Evolutionary conservation across 2,329 filamentous ascomycete genomes (phyloP), one percentile per base, ranked within the genome.

Genomic region (Atkinsonella hypoxylon): DNA sequence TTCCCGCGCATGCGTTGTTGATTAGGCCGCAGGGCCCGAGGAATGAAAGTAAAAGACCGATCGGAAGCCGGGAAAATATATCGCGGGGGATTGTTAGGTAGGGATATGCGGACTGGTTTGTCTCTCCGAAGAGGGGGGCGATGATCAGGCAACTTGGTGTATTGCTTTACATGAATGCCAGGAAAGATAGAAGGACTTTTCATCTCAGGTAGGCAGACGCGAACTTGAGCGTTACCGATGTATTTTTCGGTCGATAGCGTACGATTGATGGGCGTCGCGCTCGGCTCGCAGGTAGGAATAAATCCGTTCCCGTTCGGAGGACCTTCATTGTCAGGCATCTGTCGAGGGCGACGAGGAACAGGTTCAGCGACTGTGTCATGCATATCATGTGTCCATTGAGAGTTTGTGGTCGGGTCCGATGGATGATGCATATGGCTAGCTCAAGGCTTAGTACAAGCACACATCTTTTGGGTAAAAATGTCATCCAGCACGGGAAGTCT

Each of bases 11-110:
- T 61, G 50, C 94, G 87, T 70, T 95, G 88, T 65, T 95, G 89
- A 64, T 95, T 96, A 13, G 93, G 93, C 58, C 93, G 82, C 71
- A 96, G 78, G 11, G 91, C 91, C 57, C 93, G 80, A 12, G 93
- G 93, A 54, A 98, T 98, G 69, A 98, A 98, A 60, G 96, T 95
- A 67, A 98, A 98, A 0, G 93, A 97, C 56, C 93, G 78, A 60
- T 96, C 90, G 45, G 80, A 76, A 2, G 89, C 86, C 6, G 93
- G 93, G 68, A 93, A 95, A 54, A 96, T 90, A 67, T 96, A 96
- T 55, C 87, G 82, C 36, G 89, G 87, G 12, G 81, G 74, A 55
- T 86, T 78, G 30, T 85, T 77, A 2, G 93, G 91, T 41, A 98
- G 75, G 9, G 89, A 96, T 58, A 98, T 88, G 47, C 93, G 85